phyloP scores from a whole-genome alignment of 176 grass and related monocot species.

The Carex kokanica region DNA sequence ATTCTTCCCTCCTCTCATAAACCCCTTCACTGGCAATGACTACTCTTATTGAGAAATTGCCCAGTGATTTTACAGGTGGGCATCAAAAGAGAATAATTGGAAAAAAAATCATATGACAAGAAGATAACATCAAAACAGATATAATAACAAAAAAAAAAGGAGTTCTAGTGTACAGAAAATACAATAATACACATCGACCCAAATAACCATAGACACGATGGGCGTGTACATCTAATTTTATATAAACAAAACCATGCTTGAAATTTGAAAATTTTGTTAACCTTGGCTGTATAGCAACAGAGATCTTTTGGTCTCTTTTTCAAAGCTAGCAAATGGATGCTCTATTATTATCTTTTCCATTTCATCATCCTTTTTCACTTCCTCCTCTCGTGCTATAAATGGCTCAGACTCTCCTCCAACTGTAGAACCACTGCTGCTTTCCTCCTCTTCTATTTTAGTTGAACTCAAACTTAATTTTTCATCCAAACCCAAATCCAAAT shows the following conservation, averaged over 20 bases:
- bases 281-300: slow-evolving; percentile 49
- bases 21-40: too few relatives aligned
- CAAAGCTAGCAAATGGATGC: slow-evolving; percentile 50
- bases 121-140: neutral
- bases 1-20: too few relatives aligned
- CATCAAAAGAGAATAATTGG: too few relatives aligned
- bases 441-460: neutral
- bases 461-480: neutral
- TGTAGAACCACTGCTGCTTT: neutral
- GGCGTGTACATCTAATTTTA: neutral
- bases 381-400: slow-evolving; percentile 16
- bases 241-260: neutral
- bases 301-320: slow-evolving; percentile 38
- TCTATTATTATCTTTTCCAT: slow-evolving; percentile 30
- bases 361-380: slow-evolving; percentile 11
- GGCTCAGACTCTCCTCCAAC: slow-evolving; percentile 14
- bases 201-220: neutral
- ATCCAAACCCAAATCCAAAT: slow-evolving; percentile 10
- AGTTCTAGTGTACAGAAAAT: neutral
- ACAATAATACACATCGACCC: neutral
- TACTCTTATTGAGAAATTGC: too few relatives aligned
- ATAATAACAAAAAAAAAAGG: neutral
- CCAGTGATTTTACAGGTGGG: too few relatives aligned
- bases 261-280: neutral
- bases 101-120: neutral